phyloP scores from a whole-genome alignment of 1,284 basidiomycete species.

The Wallemia hederae region DNA sequence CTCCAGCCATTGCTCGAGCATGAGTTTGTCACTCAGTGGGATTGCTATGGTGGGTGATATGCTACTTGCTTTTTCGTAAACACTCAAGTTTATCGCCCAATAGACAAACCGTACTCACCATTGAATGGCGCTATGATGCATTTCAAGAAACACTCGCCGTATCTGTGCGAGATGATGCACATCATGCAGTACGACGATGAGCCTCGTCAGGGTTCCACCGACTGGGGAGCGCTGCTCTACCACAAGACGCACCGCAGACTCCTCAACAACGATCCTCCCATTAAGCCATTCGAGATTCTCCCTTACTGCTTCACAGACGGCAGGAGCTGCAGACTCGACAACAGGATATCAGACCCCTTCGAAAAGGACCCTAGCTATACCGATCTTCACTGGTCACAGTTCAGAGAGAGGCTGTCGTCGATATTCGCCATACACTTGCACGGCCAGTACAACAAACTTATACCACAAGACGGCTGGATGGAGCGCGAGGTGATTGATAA shows the following conservation, averaged over 20 bases:
- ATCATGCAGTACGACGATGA: constrained; percentile 44
- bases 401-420: constrained; percentile 34
- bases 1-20: constrained; percentile 53
- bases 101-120: constrained; percentile 57
- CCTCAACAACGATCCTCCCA: constrained; percentile 24
- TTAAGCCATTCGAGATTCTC: constrained; percentile 60
- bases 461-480: not conserved
- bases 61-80: not conserved
- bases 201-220: constrained; percentile 46
- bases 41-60: constrained; percentile 52
- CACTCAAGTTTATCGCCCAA: not conserved
- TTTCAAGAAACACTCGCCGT: constrained; percentile 58
- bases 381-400: constrained; percentile 25
- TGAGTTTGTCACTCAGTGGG: constrained; percentile 77
- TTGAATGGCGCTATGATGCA: constrained; percentile 82
- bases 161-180: constrained; percentile 79
- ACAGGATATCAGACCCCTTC: constrained; percentile 71
- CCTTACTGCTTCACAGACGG: constrained; percentile 80
- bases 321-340: constrained; percentile 61
- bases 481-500: not conserved
- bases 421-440: constrained; percentile 70
- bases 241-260: constrained; percentile 59
- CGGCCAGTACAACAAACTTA: constrained; percentile 37
- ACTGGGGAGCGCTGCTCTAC: constrained; percentile 75
- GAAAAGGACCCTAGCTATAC: constrained; percentile 27